Evolutionary conservation across 768 basidiomycete genomes (phyloP).

Genomic region (Kwoniella bestiolae): DNA sequence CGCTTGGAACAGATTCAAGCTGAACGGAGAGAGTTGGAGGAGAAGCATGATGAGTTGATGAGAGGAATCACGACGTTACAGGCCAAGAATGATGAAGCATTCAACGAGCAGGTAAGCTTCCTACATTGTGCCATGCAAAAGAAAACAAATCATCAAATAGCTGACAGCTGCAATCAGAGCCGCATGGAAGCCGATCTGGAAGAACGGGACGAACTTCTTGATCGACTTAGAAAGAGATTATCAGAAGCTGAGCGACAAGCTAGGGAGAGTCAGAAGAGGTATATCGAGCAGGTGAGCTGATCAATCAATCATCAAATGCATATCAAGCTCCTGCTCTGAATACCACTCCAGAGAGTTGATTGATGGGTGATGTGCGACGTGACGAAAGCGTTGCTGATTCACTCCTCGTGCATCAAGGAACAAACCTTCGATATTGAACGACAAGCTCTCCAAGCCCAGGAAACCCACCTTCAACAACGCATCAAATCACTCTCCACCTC

Average conservation of each 20-base stretch:
- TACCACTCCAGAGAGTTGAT: no score
- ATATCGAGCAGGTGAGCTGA: conserved; percentile 51
- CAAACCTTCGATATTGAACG: conserved; percentile 50
- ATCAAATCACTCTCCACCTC: conserved; percentile 15
- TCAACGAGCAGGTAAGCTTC: conserved; percentile 42
- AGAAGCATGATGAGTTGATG: conserved; percentile 24
- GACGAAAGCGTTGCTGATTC: no score
- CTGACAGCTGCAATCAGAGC: conserved; percentile 17
- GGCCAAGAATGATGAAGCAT: conserved; percentile 31
- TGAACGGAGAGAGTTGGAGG: not conserved
- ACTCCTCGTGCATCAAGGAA: no score
- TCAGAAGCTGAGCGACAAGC: conserved; percentile 34
- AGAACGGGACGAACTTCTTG: conserved; percentile 40
- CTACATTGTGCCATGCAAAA: no score
- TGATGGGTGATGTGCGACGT: no score
- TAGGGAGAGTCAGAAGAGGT: conserved; percentile 43
- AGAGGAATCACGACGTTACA: conserved; percentile 21
- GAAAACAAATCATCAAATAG: no score
- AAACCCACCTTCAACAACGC: conserved; percentile 34
- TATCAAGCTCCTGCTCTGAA: no score
- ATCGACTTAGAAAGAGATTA: conserved; percentile 31
- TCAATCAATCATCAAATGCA: no score
- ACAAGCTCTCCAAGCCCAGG: conserved; percentile 44
- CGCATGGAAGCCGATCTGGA: conserved; percentile 50
- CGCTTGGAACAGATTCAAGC: conserved; percentile 16